Evolutionary conservation across 2,329 filamentous ascomycete species (phyloP), one percentile per base, ranked within the genome.

Genomic region (Alternaria arborescens): DNA sequence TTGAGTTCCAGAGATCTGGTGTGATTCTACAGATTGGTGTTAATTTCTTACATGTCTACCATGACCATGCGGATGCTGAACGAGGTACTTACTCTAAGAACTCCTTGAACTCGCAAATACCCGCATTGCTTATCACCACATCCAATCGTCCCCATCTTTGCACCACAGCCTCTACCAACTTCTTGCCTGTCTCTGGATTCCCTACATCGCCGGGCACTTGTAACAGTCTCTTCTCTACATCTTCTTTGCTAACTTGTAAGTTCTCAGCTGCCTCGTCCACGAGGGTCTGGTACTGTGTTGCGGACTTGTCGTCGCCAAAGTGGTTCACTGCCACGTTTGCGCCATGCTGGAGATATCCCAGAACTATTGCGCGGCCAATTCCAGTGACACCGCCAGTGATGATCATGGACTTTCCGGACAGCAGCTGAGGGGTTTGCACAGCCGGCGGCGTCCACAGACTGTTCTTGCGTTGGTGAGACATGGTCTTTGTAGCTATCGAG

Each of bases 381-480:
- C 93, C 93, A 1, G 92, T 96, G 4, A 90, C 90, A 58, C 91
- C 93, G 66, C 93, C 93, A 0, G 93, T 97, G 72, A 97, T 93
- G 76, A 93, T 91, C 79, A 92, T 92, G 12, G 89, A 90, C 79
- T 96, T 96, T 77, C 87, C 88, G 55, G 81, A 75, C 58, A 96
- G 87, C 68, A 95, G 85, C 57, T 78, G 68, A 28, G 73, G 62
- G 36, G 63, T 62, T 20, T 57, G 47, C 52, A 63, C 62, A 22
- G 56, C 57, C 5, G 48, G n/a, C 2, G 57, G 53, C 32, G 57
- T 61, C 59, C 59, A 61, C n/a, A 61, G 59, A 16, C 59, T 61
- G 51, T 61, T 61, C 51, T 61, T 59, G 51, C 59, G 59, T n/a
- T 56, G 34, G 52, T 50, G 59, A 24, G 59, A 52, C 59, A 61